Evolutionary conservation across 768 basidiomycete species (phyloP).

Genomic region (Collybia mongolica): DNA sequence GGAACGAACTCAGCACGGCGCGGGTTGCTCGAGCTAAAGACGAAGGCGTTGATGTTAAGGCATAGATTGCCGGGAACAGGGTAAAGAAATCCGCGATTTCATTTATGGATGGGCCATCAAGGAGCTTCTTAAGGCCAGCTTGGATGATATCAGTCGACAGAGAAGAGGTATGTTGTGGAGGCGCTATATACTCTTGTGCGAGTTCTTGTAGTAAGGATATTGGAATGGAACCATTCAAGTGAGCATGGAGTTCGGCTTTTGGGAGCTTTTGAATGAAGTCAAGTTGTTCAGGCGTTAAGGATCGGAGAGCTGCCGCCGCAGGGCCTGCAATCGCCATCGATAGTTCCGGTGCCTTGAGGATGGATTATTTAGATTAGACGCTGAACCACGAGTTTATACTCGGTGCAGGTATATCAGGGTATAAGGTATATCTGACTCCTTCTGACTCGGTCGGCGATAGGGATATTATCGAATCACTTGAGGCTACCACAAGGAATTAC

Average conservation of each 20-base stretch:
- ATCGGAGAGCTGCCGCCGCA: conserved; percentile 50
- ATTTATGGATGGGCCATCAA: conserved; percentile 42
- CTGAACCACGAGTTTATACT: too few relatives aligned
- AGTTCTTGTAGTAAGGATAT: conserved; percentile 60
- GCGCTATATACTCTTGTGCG: conserved; percentile 38
- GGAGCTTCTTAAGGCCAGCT: conserved; percentile 34
- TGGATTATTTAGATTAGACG: too few relatives aligned
- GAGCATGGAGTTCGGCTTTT: conserved; percentile 86
- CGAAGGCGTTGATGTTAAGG: conserved; percentile 61
- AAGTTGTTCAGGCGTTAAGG: conserved; percentile 50
- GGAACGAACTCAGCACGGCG: conserved; percentile 66
- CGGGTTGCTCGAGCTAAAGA: conserved; percentile 55
- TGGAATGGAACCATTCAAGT: conserved; percentile 84
- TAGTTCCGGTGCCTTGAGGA: neutral
- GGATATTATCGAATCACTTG: too few relatives aligned
- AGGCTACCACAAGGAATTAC: too few relatives aligned
- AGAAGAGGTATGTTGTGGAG: conserved; percentile 6
- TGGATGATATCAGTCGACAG: conserved; percentile 26
- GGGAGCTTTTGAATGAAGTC: conserved; percentile 62
- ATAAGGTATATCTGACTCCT: too few relatives aligned
- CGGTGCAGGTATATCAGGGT: too few relatives aligned
- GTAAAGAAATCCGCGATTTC: conserved; percentile 70
- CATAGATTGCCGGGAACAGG: conserved; percentile 79
- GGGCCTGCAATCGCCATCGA: conserved; percentile 33
- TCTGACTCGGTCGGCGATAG: too few relatives aligned